A percentile compares a stretch with the other conserved stretches of the same genome.
phyloP scores from a whole-genome alignment of 257 asterid species.

The Cruciata laevipes region DNA sequence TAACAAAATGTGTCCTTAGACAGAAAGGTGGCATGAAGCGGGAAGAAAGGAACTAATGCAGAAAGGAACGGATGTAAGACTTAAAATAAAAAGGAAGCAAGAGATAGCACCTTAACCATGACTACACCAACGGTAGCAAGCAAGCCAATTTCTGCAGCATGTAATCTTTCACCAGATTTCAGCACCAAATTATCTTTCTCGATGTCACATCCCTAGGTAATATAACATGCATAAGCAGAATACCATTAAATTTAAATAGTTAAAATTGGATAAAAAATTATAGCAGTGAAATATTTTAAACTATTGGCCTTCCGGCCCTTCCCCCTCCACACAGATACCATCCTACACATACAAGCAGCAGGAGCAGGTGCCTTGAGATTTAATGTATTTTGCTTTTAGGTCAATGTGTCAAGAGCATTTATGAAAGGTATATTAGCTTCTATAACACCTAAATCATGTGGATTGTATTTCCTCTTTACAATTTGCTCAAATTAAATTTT shows the following conservation, averaged over 20 bases:
- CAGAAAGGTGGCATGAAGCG: constrained; percentile 18
- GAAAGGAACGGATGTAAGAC: neutral
- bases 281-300: neutral
- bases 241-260: neutral
- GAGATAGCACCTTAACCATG: constrained; percentile 51
- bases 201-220: constrained; percentile 73
- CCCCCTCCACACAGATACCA: too few relatives aligned
- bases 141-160: constrained; percentile 85
- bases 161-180: constrained; percentile 75
- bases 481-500: neutral
- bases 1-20: constrained; percentile 7
- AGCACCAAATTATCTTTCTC: constrained; percentile 65
- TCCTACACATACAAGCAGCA: neutral
- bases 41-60: neutral
- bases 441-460: neutral
- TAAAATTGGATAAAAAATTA: neutral
- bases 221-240: constrained; percentile 7
- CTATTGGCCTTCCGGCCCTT: too few relatives aligned
- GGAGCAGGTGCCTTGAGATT: neutral
- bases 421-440: neutral
- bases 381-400: neutral
- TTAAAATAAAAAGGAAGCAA: neutral
- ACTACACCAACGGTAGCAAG: constrained; percentile 79
- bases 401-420: neutral
- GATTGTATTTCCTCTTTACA: neutral